Conservation (phyloP, 2,329 filamentous ascomycete genomes). For the Lasiodiplodia hormozganensis region DNA sequence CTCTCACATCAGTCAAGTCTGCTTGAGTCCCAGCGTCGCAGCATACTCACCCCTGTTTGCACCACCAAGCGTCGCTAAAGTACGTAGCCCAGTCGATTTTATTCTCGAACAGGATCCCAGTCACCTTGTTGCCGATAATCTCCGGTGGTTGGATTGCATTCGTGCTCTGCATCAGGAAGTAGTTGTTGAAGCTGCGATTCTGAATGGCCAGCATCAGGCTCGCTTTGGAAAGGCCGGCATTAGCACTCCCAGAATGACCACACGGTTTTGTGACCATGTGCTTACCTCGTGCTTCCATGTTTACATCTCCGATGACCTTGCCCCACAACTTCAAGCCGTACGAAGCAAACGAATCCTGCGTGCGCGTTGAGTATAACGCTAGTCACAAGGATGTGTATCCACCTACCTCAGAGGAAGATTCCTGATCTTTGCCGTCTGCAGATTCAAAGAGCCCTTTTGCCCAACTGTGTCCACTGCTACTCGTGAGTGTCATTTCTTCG, state of each 20-base stretch:
- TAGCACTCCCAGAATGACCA: not conserved
- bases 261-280: not conserved
- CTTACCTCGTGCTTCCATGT: constrained; percentile 73
- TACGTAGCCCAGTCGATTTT: constrained; percentile 92
- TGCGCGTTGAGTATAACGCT: not conserved
- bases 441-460: constrained; percentile 81
- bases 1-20: not conserved
- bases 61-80: constrained; percentile 74
- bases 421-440: constrained; percentile 82
- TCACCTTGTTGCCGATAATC: constrained; percentile 83
- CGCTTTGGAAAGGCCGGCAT: constrained; percentile 39
- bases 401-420: constrained; percentile 79
- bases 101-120: constrained; percentile 85
- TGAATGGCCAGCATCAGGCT: constrained; percentile 86
- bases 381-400: not conserved
- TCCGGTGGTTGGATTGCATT: constrained; percentile 77
- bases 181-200: constrained; percentile 74
- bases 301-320: constrained; percentile 71
- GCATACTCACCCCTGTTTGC: constrained; percentile 60
- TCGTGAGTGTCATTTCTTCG: not conserved
- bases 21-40: not conserved
- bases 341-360: constrained; percentile 73
- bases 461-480: constrained; percentile 78
- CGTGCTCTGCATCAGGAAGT: constrained; percentile 79
- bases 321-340: constrained; percentile 98